These are phyloP conservation scores for Lecanicillium sp. DNA, from an alignment of 2,329 filamentous ascomycete species.

Conservation along the genomic window DNA sequence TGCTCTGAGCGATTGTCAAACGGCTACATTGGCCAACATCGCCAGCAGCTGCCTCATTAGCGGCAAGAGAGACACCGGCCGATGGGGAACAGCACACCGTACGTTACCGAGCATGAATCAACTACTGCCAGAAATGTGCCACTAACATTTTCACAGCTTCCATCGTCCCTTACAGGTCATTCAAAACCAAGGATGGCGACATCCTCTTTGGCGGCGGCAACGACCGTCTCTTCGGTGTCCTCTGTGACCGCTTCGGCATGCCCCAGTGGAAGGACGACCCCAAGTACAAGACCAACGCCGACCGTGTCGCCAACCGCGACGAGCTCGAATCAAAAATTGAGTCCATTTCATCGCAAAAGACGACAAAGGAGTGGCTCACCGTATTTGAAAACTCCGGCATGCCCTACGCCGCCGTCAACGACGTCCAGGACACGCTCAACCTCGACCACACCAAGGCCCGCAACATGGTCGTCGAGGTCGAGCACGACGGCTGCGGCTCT, in stretches of 20 bases:
- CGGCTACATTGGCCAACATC: constrained; percentile 90
- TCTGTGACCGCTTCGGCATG: constrained; percentile 54
- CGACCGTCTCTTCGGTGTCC: constrained; percentile 59
- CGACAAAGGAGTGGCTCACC: constrained; percentile 81
- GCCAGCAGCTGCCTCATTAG: constrained; percentile 87
- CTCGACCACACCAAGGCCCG: constrained; percentile 81
- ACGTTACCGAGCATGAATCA: constrained; percentile 25
- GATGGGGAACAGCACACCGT: constrained; percentile 97
- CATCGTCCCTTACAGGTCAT: constrained; percentile 92
- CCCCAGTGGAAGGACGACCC: constrained; percentile 55
- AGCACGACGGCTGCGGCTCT: constrained; percentile 75
- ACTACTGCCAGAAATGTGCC: constrained; percentile 5
- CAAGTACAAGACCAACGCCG: constrained; percentile 55
- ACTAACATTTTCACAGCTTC: constrained; percentile 53
- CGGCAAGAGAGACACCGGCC: constrained; percentile 76
- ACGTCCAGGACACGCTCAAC: constrained; percentile 76
- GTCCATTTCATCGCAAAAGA: constrained; percentile 64
- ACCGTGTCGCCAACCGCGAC: constrained; percentile 63
- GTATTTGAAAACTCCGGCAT: constrained; percentile 85
- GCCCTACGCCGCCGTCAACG: constrained; percentile 90
- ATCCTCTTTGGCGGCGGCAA: constrained; percentile 69
- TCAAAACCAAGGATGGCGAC: constrained; percentile 64
- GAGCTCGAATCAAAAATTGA: constrained; percentile 78
- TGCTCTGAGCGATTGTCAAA: constrained; percentile 87
- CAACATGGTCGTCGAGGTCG: constrained; percentile 82